Evolutionary conservation across 352 stramenopile genomes (phyloP), one percentile per base, ranked within the genome.

Genomic region (Globisporangium carolinianum): DNA sequence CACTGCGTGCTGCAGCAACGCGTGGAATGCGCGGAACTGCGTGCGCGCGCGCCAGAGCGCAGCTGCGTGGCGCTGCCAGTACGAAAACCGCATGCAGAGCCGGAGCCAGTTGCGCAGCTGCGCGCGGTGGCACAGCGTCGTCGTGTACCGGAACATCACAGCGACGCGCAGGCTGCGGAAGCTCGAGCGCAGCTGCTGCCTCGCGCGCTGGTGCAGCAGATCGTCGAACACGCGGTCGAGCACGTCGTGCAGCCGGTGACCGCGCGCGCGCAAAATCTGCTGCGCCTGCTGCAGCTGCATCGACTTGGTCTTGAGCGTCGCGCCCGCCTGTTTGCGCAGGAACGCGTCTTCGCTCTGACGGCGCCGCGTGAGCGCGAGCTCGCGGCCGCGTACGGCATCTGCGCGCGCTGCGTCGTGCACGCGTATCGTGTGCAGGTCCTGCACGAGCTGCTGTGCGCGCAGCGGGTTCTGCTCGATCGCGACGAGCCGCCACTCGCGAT

Each of bases 91-190:
- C 14, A 71, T 58, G 10, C 76, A 86, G 9, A 88, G 53, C 1
- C 78, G 74, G 36, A 88, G 54, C 76, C 76, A 88, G 46, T 88
- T 88, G 12, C 78, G 72, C 2, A 88, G 58, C 51, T 86, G 67
- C 0, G 69, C 60, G 17, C 74, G 70, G 53, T 72, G 67, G 42
- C 75, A 83, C 9, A 86, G 58, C 38, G 72, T 12, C 12, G 51
- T 58, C 4, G 66, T 76, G 55, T 84, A 72, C 42, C 77, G 82
- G 45, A 71, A 59, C 72, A 83, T 83, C 15, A 71, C 65, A 32
- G 75, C 56, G 5, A 83, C 61, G 10, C 78, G 72, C 0, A 88
- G 59, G 37, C 68, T 76, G 6, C 76, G 76, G 35, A 88, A 88
- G 32, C 72, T 86, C 6, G 76, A 85, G 18, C 69, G 80, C 0